Percentiles rank a stretch among this genome's conserved stretches.
Evolutionary conservation across 2,329 filamentous ascomycete species (phyloP).

Genomic region (Phoma sp.): DNA sequence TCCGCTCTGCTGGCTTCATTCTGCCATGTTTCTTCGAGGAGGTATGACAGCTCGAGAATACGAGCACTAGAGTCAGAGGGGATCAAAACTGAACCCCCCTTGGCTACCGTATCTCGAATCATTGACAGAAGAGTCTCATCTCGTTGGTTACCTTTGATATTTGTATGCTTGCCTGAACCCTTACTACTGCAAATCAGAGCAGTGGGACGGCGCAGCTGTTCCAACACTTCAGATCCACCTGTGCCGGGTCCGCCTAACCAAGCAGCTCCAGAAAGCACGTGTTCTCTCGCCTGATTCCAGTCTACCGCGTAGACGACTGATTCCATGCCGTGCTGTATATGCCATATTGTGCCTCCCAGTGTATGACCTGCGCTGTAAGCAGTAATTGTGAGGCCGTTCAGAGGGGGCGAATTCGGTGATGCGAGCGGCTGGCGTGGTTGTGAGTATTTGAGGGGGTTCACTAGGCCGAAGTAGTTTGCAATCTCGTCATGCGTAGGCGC

Average conservation of each 20-base stretch:
- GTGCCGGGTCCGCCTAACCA: conserved; percentile 85
- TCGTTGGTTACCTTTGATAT: conserved; percentile 77
- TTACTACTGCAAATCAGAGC: conserved; percentile 91
- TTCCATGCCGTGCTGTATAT: conserved; percentile 94
- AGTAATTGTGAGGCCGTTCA: conserved; percentile 91
- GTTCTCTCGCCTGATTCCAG: conserved; percentile 97
- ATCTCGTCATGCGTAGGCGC: conserved; percentile 88
- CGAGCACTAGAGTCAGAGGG: conserved; percentile 96
- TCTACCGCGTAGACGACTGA: conserved; percentile 97
- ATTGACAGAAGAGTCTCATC: conserved; percentile 86
- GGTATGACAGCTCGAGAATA: conserved; percentile 87
- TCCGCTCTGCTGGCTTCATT: conserved; percentile 34
- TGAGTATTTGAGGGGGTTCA: conserved; percentile 94
- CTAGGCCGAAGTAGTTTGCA: conserved; percentile 85
- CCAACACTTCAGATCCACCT: conserved; percentile 87
- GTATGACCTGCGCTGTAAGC: conserved; percentile 97
- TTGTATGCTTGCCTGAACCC: conserved; percentile 73
- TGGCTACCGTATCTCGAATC: conserved; percentile 76
- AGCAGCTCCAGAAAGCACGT: conserved; percentile 89
- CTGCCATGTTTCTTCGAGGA: conserved; percentile 89
- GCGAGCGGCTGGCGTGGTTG: conserved; percentile 90
- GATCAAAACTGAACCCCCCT: conserved; percentile 89
- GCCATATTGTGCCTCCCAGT: conserved; percentile 97
- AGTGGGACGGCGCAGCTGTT: conserved; percentile 90
- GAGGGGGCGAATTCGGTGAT: conserved; percentile 84